Evolutionary conservation across 805 yeast species (phyloP).

Genomic region (Vanderwaltozyma yarrowii): DNA sequence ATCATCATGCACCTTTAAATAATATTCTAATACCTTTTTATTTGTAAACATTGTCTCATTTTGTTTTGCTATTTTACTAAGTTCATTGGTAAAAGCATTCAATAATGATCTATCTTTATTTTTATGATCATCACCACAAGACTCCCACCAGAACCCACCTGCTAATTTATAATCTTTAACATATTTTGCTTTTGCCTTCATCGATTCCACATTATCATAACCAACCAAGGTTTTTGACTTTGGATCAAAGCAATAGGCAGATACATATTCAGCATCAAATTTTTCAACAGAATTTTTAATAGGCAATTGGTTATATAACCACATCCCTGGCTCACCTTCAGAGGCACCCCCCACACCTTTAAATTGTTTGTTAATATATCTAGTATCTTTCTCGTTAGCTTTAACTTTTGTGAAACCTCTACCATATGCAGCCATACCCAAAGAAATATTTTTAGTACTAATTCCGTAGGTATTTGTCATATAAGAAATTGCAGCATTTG

Average conservation of each 20-base stretch:
- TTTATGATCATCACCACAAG: constrained; percentile 53
- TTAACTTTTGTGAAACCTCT: constrained; percentile 37
- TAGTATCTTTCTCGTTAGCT: constrained; percentile 19
- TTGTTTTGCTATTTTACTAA: constrained; percentile 10
- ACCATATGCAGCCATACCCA: constrained; percentile 91
- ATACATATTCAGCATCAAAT: constrained; percentile 43
- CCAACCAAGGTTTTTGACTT: constrained; percentile 35
- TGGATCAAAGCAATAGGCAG: constrained; percentile 43
- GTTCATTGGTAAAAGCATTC: constrained; percentile 32
- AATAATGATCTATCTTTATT: constrained; percentile 33
- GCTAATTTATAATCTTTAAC: constrained; percentile 42
- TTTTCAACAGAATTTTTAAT: constrained; percentile 33
- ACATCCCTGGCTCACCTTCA: constrained; percentile 40
- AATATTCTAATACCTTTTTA: constrained; percentile 9
- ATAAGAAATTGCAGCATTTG: constrained; percentile 37
- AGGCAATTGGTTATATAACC: constrained; percentile 51
- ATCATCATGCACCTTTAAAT: constrained; percentile 12
- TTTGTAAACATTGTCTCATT: constrained; percentile 10
- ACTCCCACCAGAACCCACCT: constrained; percentile 96
- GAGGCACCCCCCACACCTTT: constrained; percentile 35
- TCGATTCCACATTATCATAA: constrained; percentile 57
- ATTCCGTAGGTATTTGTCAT: constrained; percentile 36
- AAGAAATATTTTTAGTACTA: constrained; percentile 40
- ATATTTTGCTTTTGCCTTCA: constrained; percentile 48
- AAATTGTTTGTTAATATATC: constrained; percentile 32